These are phyloP conservation scores for Fusarium paranaense DNA, from an alignment of 2,329 filamentous ascomycete species.

Conservation along the genomic window DNA sequence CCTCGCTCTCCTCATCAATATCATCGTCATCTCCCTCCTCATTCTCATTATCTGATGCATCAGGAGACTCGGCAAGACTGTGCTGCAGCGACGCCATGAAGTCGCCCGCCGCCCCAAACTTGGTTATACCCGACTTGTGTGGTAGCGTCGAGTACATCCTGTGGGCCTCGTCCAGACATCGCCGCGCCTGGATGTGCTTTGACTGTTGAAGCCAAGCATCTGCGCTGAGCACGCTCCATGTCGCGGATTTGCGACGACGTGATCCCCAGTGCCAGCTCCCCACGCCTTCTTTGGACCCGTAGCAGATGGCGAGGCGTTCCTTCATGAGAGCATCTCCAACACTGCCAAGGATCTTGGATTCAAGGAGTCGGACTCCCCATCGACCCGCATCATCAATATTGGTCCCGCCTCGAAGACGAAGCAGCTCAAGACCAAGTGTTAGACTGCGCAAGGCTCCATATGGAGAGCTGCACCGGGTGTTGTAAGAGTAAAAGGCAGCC, in stretches of 20 bases:
- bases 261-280: conserved; percentile 76
- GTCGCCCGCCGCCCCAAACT: conserved; percentile 62
- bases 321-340: conserved; percentile 86
- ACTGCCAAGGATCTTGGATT: conserved; percentile 78
- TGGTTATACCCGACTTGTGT: conserved; percentile 62
- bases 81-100: conserved; percentile 65
- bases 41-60: conserved; percentile 45
- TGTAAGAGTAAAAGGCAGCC: conserved; percentile 91
- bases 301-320: conserved; percentile 88
- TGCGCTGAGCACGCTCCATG: conserved; percentile 87
- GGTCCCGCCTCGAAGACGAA: conserved; percentile 82
- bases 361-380: conserved; percentile 85
- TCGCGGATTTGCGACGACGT: conserved; percentile 84
- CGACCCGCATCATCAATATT: conserved; percentile 87
- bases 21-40: conserved; percentile 59
- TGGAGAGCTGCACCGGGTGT: conserved; percentile 82
- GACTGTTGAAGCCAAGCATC: conserved; percentile 85
- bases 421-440: conserved; percentile 81
- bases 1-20: conserved; percentile 67
- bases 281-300: conserved; percentile 76
- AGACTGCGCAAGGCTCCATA: conserved; percentile 86
- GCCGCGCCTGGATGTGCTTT: conserved; percentile 82
- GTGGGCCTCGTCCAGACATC: conserved; percentile 78
- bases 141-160: conserved; percentile 64
- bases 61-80: conserved; percentile 60